Evolutionary conservation across 2,329 filamentous ascomycete species (phyloP).

Genomic region (Colletotrichum brevisporum): DNA sequence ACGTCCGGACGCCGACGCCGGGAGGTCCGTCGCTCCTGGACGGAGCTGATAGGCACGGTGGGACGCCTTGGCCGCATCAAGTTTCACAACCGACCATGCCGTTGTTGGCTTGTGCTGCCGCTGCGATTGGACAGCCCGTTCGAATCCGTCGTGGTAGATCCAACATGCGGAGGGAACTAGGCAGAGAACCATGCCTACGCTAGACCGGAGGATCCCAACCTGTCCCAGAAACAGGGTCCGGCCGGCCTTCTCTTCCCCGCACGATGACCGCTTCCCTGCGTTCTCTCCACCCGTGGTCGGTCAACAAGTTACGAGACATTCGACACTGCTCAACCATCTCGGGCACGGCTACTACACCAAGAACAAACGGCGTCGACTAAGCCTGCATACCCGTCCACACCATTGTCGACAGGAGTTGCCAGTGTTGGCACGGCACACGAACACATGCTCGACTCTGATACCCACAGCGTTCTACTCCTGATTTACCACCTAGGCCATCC

Average conservation of each 20-base stretch:
- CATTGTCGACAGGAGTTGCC: conserved; percentile 15
- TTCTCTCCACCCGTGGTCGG: conserved; percentile 19
- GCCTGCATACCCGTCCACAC: conserved; percentile 34
- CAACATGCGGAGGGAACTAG: conserved; percentile 6
- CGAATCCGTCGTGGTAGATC: conserved; percentile 13
- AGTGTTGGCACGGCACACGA: conserved; percentile 23
- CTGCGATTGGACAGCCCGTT: conserved; percentile 23
- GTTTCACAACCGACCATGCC: conserved; percentile 35
- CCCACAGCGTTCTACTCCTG: conserved; percentile 4
- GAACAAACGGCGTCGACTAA: conserved; percentile 24
- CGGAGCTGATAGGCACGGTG: conserved; percentile 37
- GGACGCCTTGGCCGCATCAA: conserved; percentile 32
- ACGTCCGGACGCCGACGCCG: conserved; percentile 26
- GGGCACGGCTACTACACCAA: neutral
- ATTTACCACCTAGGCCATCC: conserved; percentile 12
- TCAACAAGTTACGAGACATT: conserved; percentile 8
- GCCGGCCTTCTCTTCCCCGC: conserved; percentile 28
- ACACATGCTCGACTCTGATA: conserved; percentile 26
- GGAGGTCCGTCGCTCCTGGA: conserved; percentile 21
- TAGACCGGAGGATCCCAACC: conserved; percentile 1
- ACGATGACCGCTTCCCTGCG: conserved; percentile 7
- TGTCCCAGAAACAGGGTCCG: conserved; percentile 29
- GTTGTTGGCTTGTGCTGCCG: conserved; percentile 41
- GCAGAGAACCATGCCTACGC: too few relatives aligned
- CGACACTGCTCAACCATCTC: neutral